These are phyloP conservation scores for Oryza meyeriana DNA, from an alignment of 176 grass and related monocot genomes.

Conservation along the genomic window DNA sequence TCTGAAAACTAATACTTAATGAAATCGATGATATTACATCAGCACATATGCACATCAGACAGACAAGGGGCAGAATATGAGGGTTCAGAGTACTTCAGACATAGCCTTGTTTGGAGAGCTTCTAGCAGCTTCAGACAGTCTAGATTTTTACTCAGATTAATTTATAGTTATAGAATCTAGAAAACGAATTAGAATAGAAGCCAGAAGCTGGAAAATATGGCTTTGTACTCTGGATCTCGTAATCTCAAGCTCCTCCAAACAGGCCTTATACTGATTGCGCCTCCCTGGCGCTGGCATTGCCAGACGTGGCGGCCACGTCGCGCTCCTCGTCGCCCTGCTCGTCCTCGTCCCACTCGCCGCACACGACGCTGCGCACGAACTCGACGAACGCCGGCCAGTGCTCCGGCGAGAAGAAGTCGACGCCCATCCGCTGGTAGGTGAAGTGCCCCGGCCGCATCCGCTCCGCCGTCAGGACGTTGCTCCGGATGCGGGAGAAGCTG, in stretches of 20 bases:
- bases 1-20: background rate
- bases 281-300: slow-evolving; percentile 13
- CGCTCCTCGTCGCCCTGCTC: slow-evolving; percentile 32
- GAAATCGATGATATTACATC: background rate
- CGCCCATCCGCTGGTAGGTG: slow-evolving; percentile 72
- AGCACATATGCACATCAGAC: background rate
- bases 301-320: background rate
- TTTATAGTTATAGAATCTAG: too few species aligned
- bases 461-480: slow-evolving; percentile 48
- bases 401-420: slow-evolving; percentile 79
- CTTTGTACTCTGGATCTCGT: too few species aligned
- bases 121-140: too few species aligned
- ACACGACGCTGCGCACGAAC: slow-evolving; percentile 58
- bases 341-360: slow-evolving; percentile 52
- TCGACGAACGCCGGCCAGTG: slow-evolving; percentile 81
- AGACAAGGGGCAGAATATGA: background rate
- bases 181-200: too few species aligned
- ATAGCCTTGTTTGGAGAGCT: too few species aligned
- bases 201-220: too few species aligned
- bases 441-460: slow-evolving; percentile 35
- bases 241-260: too few species aligned
- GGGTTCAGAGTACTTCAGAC: too few species aligned
- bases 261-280: slow-evolving; percentile 34
- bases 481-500: slow-evolving; percentile 50
- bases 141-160: too few species aligned